Conservation (phyloP, 768 basidiomycete species). For the Phanerochaete carnosa region DNA sequence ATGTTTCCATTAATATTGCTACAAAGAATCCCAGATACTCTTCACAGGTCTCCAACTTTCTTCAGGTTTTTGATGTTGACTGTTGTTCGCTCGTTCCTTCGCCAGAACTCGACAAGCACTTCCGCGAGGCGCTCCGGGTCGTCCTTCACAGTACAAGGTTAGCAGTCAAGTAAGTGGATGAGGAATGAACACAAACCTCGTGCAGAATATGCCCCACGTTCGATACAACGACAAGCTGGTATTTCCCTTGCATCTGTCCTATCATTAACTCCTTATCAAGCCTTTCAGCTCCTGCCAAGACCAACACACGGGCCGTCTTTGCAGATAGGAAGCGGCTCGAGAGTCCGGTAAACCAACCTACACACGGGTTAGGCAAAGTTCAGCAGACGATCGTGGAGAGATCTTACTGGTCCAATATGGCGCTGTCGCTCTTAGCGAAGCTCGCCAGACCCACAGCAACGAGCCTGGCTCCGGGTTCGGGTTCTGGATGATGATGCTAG, state of each 20-base stretch:
- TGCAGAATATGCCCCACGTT: conserved; percentile 93
- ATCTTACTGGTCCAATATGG: conserved; percentile 85
- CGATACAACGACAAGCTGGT: conserved; percentile 86
- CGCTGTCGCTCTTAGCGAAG: conserved; percentile 78
- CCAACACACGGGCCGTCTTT: conserved; percentile 79
- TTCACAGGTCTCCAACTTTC: conserved; percentile 49
- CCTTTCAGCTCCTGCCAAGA: conserved; percentile 90
- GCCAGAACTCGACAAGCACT: conserved; percentile 87
- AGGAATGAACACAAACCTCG: conserved; percentile 54
- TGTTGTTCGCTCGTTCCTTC: conserved; percentile 72
- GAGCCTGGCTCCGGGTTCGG: conserved; percentile 32
- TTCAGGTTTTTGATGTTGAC: conserved; percentile 42
- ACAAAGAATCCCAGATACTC: no score
- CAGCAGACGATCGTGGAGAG: not conserved
- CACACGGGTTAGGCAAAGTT: not conserved
- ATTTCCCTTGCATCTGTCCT: conserved; percentile 81
- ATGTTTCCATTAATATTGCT: no score
- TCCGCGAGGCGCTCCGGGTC: conserved; percentile 79
- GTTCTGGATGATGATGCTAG: conserved; percentile 61
- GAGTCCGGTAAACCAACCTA: conserved; percentile 90
- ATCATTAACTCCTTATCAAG: conserved; percentile 94
- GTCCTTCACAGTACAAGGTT: conserved; percentile 50
- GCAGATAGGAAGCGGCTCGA: conserved; percentile 76
- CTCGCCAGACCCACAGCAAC: conserved; percentile 70
- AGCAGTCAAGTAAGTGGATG: not conserved